Evolutionary conservation across 2,329 filamentous ascomycete genomes (phyloP).

Genomic region (Aspergillus sojae): DNA sequence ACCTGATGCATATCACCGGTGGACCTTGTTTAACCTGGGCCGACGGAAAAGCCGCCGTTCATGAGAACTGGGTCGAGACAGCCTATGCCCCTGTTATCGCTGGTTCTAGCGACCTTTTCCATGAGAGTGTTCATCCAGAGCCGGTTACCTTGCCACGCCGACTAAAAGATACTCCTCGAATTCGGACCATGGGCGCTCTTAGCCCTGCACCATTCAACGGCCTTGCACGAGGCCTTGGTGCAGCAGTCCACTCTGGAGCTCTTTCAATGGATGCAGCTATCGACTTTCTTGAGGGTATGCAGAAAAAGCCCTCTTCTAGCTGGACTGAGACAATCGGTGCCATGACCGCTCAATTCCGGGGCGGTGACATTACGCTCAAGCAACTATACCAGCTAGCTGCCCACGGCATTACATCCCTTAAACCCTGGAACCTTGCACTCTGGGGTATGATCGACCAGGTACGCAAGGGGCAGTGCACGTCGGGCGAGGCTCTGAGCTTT

Average conservation of each 20-base stretch:
- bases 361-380: background rate
- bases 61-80: conserved; percentile 12
- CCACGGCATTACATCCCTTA: background rate
- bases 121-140: background rate
- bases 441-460: background rate
- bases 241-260: background rate
- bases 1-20: conserved; percentile 20
- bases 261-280: background rate
- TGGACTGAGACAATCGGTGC: background rate
- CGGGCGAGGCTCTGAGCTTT: background rate
- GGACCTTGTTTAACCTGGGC: conserved; percentile 23
- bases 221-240: background rate
- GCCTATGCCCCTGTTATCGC: background rate
- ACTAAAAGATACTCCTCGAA: background rate
- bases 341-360: background rate
- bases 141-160: background rate
- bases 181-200: background rate
- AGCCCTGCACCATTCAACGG: background rate
- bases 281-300: background rate
- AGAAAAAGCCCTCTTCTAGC: background rate
- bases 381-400: background rate
- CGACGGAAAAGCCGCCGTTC: conserved; percentile 8
- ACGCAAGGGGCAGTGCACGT: background rate
- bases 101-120: background rate
- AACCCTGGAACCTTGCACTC: background rate